phyloP scores from a whole-genome alignment of 2,329 filamentous ascomycete species.

The Aspergillus aculeatus region DNA sequence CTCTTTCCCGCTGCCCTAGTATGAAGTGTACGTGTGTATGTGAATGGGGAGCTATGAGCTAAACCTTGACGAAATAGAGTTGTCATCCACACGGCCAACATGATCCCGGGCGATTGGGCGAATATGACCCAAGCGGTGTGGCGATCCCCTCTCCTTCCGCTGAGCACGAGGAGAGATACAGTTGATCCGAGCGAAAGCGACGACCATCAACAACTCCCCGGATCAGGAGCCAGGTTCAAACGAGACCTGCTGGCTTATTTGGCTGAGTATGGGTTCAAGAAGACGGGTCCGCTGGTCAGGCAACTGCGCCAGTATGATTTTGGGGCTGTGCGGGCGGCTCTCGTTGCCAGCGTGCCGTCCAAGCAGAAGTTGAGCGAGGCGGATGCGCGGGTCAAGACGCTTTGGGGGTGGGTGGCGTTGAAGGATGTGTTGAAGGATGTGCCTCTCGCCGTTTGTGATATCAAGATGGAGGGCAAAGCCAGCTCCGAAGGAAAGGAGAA shows the following conservation, averaged over 20 bases:
- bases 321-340: slow-evolving; percentile 62
- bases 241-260: slow-evolving; percentile 72
- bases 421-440: slow-evolving; percentile 59
- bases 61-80: slow-evolving; percentile 42
- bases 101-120: slow-evolving; percentile 83
- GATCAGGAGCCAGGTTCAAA: slow-evolving; percentile 72
- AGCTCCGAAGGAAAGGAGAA: slow-evolving; percentile 10
- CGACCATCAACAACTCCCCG: slow-evolving; percentile 39
- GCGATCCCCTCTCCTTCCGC: slow-evolving; percentile 69
- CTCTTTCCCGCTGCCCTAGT: background rate
- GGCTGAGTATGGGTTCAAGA: slow-evolving; percentile 62
- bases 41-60: background rate
- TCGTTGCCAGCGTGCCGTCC: slow-evolving; percentile 78
- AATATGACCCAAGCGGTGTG: slow-evolving; percentile 86
- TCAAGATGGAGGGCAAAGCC: background rate
- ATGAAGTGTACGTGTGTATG: background rate
- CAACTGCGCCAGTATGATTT: slow-evolving; percentile 68
- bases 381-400: slow-evolving; percentile 48
- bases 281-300: slow-evolving; percentile 55
- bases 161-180: slow-evolving; percentile 22
- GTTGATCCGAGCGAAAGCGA: background rate
- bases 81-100: slow-evolving; percentile 85
- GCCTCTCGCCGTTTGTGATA: slow-evolving; percentile 39
- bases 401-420: slow-evolving; percentile 76
- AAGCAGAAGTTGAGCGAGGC: slow-evolving; percentile 52